Percentiles rank a stretch among this genome's conserved stretches.
phyloP scores from a whole-genome alignment of 2,329 filamentous ascomycete genomes.

The Aspergillus candidus region DNA sequence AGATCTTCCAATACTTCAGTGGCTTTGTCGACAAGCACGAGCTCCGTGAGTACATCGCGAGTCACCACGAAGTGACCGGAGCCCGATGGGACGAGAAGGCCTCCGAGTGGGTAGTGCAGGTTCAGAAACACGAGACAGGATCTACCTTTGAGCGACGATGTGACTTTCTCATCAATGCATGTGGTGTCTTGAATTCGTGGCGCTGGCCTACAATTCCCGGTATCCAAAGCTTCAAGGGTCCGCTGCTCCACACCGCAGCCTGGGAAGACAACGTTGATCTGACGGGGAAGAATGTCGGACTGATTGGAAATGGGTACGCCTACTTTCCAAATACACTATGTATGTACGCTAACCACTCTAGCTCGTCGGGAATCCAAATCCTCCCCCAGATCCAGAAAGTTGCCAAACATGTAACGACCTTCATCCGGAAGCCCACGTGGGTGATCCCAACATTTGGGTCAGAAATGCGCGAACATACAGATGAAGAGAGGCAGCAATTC shows the following conservation, averaged over 20 bases:
- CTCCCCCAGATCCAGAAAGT: conserved; percentile 11
- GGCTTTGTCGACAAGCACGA: conserved; percentile 3
- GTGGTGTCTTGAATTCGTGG: too few relatives aligned
- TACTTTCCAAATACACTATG: too few relatives aligned
- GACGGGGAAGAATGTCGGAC: too few relatives aligned
- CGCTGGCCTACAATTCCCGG: too few relatives aligned
- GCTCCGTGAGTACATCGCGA: conserved; percentile 1
- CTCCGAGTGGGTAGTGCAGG: background rate
- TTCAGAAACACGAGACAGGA: background rate
- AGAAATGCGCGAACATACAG: conserved; percentile 5
- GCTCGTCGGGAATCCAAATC: too few relatives aligned
- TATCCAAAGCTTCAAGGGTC: too few relatives aligned
- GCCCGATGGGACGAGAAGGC: conserved; percentile 2
- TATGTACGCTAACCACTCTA: too few relatives aligned
- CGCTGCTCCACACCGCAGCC: too few relatives aligned
- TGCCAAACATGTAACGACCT: conserved; percentile 17
- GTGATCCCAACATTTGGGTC: conserved; percentile 11
- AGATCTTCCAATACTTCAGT: conserved; percentile 7
- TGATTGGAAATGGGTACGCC: too few relatives aligned
- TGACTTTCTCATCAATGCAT: too few relatives aligned
- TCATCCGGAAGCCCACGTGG: conserved; percentile 20
- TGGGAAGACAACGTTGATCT: too few relatives aligned
- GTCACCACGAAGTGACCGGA: conserved; percentile 1
- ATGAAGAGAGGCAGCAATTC: conserved; percentile 16
- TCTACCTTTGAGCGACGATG: background rate